Evolutionary conservation across 371 early-diverging fungal species (phyloP), one percentile per base, ranked within the genome.

Genomic region (Mortierella sp.): DNA sequence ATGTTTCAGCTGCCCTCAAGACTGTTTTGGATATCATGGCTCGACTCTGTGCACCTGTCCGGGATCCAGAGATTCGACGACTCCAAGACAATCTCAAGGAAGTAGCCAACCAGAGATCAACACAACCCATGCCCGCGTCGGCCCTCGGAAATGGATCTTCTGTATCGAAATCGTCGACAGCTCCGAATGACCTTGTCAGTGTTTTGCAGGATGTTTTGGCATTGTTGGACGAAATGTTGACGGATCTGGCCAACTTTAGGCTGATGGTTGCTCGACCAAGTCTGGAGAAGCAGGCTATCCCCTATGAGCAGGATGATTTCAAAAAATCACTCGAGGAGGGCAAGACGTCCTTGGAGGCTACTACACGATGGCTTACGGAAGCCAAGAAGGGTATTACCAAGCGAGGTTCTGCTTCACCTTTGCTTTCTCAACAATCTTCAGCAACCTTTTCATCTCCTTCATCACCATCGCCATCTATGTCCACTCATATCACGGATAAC

Each of bases 241-340:
- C 69, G 70, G 79, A 79, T 51, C 12, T 79, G 47, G 70, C 73
- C 15, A 72, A 72, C 48, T 79, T 69, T 60, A 57, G 70, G 7
- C 18, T 79, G 66, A 66, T 66, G 43, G 66, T 65, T 6, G 70
- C 69, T 1, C 52, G 79, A 53, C 79, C 79, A 5, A 68, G 52
- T 50, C 48, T 79, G 63, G 70, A 72, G 64, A 68, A 69, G 57
- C 70, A 79, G 30, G 79, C 79, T 26, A 69, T 72, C 23, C 79
- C 72, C 6, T 79, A 72, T 11, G 79, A 79, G 43, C 73, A 65
- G 44, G 50, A 62, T 9, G 63, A 65, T 11, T 79, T 79, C 57
- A 62, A 55, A 47, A 43, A 57, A 18, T 9, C 63, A n/a, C 65
- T 79, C 28, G 57, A 14, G 14, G 46, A 68, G 7, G 56, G 57